Conservation (phyloP, 2,329 filamentous ascomycete genomes). For the Ceratocystis cacaofunesta region DNA sequence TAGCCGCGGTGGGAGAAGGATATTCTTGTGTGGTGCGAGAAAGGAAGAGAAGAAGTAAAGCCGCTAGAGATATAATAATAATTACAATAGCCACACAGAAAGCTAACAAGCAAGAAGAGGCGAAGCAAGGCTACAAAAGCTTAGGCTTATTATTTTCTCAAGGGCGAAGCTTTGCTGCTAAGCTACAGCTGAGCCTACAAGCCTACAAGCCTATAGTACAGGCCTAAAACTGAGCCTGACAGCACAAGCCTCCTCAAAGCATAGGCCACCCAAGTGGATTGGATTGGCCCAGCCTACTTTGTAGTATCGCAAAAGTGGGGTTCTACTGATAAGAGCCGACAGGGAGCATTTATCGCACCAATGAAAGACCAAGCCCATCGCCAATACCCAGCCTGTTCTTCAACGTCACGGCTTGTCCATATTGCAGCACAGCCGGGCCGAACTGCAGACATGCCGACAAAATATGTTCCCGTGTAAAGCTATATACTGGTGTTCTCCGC, state of each 20-base stretch:
- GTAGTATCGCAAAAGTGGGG: conserved; percentile 13
- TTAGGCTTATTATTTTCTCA: background rate
- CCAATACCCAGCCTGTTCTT: no score
- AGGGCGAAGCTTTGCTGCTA: background rate
- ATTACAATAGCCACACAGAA: background rate
- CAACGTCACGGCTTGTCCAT: background rate
- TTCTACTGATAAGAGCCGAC: background rate
- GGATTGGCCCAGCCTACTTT: background rate
- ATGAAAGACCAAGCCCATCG: background rate
- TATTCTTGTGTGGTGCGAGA: no score
- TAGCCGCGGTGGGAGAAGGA: background rate
- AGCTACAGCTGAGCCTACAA: background rate
- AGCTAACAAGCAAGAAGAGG: background rate
- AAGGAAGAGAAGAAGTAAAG: background rate
- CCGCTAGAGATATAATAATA: background rate
- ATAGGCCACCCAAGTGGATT: background rate
- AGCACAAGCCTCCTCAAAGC: background rate
- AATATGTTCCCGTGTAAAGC: no score
- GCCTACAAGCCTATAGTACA: no score
- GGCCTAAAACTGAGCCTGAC: no score
- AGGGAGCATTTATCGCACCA: background rate
- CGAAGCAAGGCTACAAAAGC: conserved; percentile 4
- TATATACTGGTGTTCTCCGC: no score
- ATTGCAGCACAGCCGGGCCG: background rate
- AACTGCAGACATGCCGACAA: background rate